A percentile compares a stretch with the other conserved stretches of the same genome.
These are phyloP conservation scores for Brasenia schreberi DNA, from an alignment of 164 flowering plant genomes.

Conservation along the genomic window DNA sequence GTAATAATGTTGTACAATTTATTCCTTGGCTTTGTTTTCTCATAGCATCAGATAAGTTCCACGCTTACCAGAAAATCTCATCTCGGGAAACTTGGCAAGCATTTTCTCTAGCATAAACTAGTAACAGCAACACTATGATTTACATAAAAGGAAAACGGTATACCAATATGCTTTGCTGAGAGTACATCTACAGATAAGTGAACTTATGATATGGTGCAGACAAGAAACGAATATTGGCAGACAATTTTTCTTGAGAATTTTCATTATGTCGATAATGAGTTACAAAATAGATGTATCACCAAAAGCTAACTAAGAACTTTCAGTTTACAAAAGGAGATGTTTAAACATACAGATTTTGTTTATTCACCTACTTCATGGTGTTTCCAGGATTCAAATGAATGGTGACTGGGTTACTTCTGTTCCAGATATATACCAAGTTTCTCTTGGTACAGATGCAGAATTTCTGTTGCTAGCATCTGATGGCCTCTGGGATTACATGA, in stretches of 20 bases:
- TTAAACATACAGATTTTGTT: not conserved
- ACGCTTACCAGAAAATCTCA: not conserved
- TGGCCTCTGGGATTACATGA: conserved; percentile 97
- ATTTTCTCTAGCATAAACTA: not conserved
- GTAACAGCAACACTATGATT: too few species aligned
- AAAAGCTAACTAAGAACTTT: too few species aligned
- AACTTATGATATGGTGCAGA: not conserved
- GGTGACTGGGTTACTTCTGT: conserved; percentile 66
- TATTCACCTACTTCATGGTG: too few species aligned
- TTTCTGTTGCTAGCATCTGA: conserved; percentile 82
- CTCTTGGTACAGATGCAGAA: conserved; percentile 71
- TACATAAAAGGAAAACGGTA: not conserved
- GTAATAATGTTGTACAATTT: conserved; percentile 18
- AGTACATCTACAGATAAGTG: not conserved
- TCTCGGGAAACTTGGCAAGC: not conserved
- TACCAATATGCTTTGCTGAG: not conserved
- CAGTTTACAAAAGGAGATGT: not conserved
- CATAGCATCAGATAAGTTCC: not conserved
- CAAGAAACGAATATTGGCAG: not conserved
- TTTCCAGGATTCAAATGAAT: conserved; percentile 45
- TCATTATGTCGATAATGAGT: not conserved
- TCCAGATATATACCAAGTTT: conserved; percentile 58
- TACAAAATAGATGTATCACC: too few species aligned
- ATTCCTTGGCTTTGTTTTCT: not conserved
- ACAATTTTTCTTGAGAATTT: not conserved